These are phyloP conservation scores for Panicum hallii DNA, from an alignment of 202 grass and related monocot species.

Conservation along the genomic window DNA sequence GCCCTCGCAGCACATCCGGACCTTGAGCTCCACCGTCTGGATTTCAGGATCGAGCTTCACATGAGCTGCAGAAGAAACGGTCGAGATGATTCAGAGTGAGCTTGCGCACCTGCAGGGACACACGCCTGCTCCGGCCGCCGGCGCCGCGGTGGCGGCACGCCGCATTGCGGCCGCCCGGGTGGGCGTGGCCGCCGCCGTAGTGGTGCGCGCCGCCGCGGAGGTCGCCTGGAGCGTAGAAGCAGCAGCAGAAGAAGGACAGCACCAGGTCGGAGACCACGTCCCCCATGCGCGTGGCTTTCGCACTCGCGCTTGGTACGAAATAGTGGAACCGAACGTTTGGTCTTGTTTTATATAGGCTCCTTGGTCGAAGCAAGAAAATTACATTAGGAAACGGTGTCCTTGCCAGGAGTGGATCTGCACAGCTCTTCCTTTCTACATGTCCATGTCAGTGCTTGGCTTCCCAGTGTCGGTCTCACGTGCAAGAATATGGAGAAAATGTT, in stretches of 20 bases:
- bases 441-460: neutral
- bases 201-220: slow-evolving; percentile 34
- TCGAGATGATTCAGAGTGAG: neutral
- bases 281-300: slow-evolving; percentile 21
- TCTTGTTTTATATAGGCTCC: slow-evolving; percentile 10
- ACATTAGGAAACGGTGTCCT: neutral
- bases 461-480: slow-evolving; percentile 23
- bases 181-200: slow-evolving; percentile 32
- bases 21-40: slow-evolving; percentile 82
- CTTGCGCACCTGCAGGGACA: slow-evolving; percentile 60
- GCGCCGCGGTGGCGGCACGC: neutral
- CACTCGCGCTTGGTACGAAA: neutral
- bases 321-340: neutral
- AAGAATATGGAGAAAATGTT: slow-evolving; percentile 2
- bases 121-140: slow-evolving; percentile 20
- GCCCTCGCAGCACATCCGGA: slow-evolving; percentile 83
- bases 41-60: neutral
- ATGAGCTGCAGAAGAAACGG: neutral
- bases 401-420: neutral
- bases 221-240: slow-evolving; percentile 49
- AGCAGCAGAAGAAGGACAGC: slow-evolving; percentile 65
- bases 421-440: neutral
- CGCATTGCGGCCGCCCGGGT: slow-evolving; percentile 9
- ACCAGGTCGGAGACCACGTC: slow-evolving; percentile 55
- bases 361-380: neutral